Conservation (phyloP, 2,329 filamentous ascomycete genomes). For the Lachnellula subtilissima region DNA sequence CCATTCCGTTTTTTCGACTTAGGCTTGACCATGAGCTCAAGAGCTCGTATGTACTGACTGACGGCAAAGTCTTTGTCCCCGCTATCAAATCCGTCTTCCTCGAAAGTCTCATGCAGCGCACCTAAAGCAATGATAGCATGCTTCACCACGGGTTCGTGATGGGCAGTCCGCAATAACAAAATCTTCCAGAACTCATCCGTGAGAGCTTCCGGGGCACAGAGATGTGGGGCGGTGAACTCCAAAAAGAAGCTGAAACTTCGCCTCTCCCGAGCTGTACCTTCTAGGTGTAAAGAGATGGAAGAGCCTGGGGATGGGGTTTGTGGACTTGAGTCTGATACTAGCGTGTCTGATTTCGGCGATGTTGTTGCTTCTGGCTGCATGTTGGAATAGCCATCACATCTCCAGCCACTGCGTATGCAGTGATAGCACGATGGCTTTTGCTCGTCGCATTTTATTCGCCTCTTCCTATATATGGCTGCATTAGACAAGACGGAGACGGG, state of each 20-base stretch:
- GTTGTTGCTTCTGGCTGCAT: background rate
- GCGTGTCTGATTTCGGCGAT: background rate
- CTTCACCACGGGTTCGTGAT: slow-evolving; percentile 34
- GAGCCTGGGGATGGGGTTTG: background rate
- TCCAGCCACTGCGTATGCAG: background rate
- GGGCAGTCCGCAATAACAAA: slow-evolving; percentile 55
- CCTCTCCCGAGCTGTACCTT: background rate
- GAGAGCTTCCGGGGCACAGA: slow-evolving; percentile 40
- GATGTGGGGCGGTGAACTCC: slow-evolving; percentile 51
- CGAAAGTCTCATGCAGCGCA: slow-evolving; percentile 17
- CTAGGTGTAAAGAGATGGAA: background rate
- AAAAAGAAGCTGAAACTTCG: slow-evolving; percentile 56
- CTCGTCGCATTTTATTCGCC: background rate
- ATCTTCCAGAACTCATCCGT: slow-evolving; percentile 59
- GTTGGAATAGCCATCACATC: background rate
- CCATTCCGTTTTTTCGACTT: slow-evolving; percentile 3
- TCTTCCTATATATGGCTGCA: background rate
- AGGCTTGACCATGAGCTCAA: slow-evolving; percentile 18
- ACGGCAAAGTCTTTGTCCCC: slow-evolving; percentile 11
- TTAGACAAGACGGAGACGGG: background rate
- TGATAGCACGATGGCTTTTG: background rate
- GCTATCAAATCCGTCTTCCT: background rate
- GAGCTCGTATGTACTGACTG: slow-evolving; percentile 15
- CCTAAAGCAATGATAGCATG: slow-evolving; percentile 20
- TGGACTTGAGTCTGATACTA: background rate